Evolutionary conservation across 139 green algal species (phyloP).

Genomic region (Chlorella sp.): DNA sequence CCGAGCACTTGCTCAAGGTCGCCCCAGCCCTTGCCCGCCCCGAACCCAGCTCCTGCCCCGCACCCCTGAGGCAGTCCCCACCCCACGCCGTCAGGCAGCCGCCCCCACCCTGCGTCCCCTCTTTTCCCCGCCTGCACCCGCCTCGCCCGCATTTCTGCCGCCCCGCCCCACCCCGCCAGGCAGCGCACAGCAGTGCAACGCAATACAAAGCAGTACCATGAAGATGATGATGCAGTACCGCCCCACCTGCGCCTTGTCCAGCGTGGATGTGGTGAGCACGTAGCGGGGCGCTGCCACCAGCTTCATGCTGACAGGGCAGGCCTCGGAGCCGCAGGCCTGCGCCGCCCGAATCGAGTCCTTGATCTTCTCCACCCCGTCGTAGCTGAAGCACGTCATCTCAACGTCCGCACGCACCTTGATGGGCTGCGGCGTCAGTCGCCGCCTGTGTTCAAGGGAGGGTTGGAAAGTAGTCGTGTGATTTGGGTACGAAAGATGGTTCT

Average conservation of each 20-base stretch:
- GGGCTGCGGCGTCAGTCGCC: conserved; percentile 99
- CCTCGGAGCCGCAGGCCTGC: conserved; percentile 67
- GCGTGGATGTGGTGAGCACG: conserved; percentile 96
- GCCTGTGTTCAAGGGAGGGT: conserved; percentile 45
- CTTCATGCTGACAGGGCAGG: conserved; percentile 94
- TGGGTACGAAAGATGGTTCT: no score
- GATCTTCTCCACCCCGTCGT: conserved; percentile 98
- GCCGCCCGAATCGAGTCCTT: conserved; percentile 89
- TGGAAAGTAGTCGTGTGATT: no score
- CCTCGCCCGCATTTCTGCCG: neutral
- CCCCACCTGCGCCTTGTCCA: conserved; percentile 84
- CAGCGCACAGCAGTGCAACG: no score
- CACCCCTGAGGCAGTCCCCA: no score
- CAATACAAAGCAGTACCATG: no score
- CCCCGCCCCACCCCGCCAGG: neutral
- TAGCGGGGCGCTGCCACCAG: conserved; percentile 98
- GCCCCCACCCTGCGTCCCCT: no score
- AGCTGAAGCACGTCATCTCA: conserved; percentile 98
- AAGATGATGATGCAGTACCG: no score
- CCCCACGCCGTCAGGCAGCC: neutral
- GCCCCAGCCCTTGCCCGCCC: no score
- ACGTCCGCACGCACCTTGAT: conserved; percentile 98
- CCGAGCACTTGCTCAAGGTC: no score
- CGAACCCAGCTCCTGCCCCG: no score
- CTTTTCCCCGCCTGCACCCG: neutral